Evolutionary conservation across 306 rosid genomes (phyloP).

Genomic region (Glycine soja): DNA sequence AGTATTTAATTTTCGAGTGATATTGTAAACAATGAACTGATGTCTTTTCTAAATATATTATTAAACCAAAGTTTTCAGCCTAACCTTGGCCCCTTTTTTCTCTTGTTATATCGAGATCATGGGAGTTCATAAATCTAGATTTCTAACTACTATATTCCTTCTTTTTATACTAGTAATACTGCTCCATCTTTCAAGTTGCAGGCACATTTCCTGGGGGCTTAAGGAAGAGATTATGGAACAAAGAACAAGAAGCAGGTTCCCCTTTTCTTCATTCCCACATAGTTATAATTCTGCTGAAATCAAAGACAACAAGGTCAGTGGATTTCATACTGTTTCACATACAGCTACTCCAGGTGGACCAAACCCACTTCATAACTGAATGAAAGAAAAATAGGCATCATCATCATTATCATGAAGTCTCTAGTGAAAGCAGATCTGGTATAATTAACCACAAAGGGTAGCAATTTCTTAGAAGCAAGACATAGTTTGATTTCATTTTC

Average conservation of each 20-base stretch:
- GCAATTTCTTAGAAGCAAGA: slow-evolving; percentile 19
- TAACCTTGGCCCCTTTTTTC: neutral
- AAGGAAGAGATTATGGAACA: slow-evolving; percentile 40
- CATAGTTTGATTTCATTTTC: slow-evolving; percentile 14
- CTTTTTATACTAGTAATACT: slow-evolving; percentile 44
- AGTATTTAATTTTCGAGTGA: slow-evolving; percentile 18
- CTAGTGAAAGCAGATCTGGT: slow-evolving; percentile 46
- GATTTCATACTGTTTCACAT: slow-evolving; percentile 54
- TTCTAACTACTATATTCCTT: slow-evolving; percentile 32
- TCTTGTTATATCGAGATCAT: slow-evolving; percentile 51
- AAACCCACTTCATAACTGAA: slow-evolving; percentile 78
- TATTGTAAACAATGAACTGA: neutral
- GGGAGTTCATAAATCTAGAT: slow-evolving; percentile 50
- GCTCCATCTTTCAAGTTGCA: slow-evolving; percentile 52
- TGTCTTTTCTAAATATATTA: slow-evolving; percentile 36
- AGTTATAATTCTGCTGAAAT: slow-evolving; percentile 38
- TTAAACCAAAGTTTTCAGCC: slow-evolving; percentile 27
- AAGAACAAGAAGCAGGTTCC: slow-evolving; percentile 45
- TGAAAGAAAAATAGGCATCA: neutral
- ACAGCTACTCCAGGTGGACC: slow-evolving; percentile 71
- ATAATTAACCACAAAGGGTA: neutral
- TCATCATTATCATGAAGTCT: slow-evolving; percentile 33
- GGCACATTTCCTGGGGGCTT: slow-evolving; percentile 43
- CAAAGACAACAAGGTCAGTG: slow-evolving; percentile 44
- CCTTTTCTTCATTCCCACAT: slow-evolving; percentile 39